A percentile compares a stretch with the other conserved stretches of the same genome.
These are phyloP conservation scores for Plasmodium adleri DNA, from an alignment of 169 alveolate genomes.

Conservation along the genomic window DNA sequence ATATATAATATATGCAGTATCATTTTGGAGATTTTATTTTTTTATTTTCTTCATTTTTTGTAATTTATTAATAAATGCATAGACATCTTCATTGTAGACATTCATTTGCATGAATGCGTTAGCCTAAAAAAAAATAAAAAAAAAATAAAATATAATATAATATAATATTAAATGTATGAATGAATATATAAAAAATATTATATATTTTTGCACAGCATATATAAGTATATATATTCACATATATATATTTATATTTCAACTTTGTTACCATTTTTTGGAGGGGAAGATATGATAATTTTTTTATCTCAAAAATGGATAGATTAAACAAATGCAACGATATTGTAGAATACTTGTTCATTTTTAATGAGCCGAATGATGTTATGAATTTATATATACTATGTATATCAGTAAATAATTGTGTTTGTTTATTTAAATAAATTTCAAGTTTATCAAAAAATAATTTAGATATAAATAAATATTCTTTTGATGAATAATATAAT, in stretches of 20 bases:
- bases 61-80: conserved; percentile 61
- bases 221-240: background rate
- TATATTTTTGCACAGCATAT: background rate
- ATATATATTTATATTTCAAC: background rate
- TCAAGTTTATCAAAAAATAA: conserved; percentile 50
- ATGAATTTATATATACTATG: conserved; percentile 58
- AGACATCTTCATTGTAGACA: conserved; percentile 72
- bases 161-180: background rate
- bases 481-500: conserved; percentile 36
- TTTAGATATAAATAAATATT: conserved; percentile 21
- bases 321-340: conserved; percentile 50
- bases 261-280: conserved; percentile 59
- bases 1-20: too few species aligned
- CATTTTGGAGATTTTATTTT: too few species aligned
- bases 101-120: conserved; percentile 64
- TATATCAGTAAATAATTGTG: conserved; percentile 37
- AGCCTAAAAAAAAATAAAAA: conserved; percentile 19
- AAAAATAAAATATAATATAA: background rate
- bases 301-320: conserved; percentile 30
- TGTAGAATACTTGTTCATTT: conserved; percentile 50
- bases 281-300: conserved; percentile 62
- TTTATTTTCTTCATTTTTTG: conserved; percentile 57
- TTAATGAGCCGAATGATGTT: conserved; percentile 42
- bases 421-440: conserved; percentile 35
- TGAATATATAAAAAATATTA: background rate